Conservation (phyloP, 441 rosid genomes). For the Syzygium malaccense region DNA sequence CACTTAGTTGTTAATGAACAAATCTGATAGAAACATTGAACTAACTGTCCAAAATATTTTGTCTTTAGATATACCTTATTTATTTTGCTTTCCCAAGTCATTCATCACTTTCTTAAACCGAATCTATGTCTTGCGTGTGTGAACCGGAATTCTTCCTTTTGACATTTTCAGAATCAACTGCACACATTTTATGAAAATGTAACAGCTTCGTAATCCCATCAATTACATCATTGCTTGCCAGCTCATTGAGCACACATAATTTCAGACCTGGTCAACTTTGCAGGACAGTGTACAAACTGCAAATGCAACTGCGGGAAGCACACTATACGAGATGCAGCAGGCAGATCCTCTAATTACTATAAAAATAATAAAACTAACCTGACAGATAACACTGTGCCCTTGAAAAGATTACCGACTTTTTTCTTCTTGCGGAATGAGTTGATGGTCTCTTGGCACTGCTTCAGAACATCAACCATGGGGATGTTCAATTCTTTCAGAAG, state of each 20-base stretch:
- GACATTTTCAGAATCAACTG: background rate
- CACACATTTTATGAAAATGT: background rate
- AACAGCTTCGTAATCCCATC: background rate
- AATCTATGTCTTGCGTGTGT: background rate
- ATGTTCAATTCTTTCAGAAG: slow-evolving; percentile 48
- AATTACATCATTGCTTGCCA: background rate
- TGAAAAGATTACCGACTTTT: slow-evolving; percentile 39
- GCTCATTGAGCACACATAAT: background rate
- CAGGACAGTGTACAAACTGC: background rate
- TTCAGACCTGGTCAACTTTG: background rate
- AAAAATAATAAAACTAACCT: slow-evolving; percentile 46
- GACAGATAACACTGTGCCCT: slow-evolving; percentile 37
- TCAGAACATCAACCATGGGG: slow-evolving; percentile 47
- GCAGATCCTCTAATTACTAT: background rate
- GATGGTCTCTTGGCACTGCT: slow-evolving; percentile 62
- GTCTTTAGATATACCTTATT: background rate
- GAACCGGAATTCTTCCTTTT: background rate
- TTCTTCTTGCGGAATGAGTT: slow-evolving; percentile 54
- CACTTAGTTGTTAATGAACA: too few relatives aligned
- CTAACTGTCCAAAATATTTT: background rate
- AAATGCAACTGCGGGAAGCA: background rate
- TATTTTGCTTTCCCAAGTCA: background rate
- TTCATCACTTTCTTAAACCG: background rate
- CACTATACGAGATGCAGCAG: background rate
- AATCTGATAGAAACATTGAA: background rate